Percentiles rank a stretch among this genome's conserved stretches.
These are phyloP conservation scores for Coemansia sp. DNA, from an alignment of 192 early-diverging fungal genomes.

Conservation along the genomic window DNA sequence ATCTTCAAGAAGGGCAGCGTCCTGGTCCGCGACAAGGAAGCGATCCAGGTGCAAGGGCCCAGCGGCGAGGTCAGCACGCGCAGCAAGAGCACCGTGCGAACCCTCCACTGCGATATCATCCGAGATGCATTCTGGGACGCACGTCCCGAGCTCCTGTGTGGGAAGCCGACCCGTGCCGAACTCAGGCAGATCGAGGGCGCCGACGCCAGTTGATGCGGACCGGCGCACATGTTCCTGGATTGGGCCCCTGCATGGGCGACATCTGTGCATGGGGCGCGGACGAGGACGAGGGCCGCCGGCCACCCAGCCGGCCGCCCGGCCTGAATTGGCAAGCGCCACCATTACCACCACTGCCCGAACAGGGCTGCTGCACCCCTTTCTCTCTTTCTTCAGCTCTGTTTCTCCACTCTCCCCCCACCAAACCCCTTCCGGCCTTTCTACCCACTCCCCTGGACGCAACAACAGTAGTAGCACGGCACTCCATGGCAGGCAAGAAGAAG, in stretches of 20 bases:
- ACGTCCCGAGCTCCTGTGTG: slow-evolving; percentile 39
- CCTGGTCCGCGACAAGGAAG: slow-evolving; percentile 54
- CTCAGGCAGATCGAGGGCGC: background rate
- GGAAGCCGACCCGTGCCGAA: slow-evolving; percentile 5
- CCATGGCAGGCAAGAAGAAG: slow-evolving; percentile 35
- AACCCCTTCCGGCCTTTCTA: background rate
- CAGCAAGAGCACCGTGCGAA: slow-evolving; percentile 50
- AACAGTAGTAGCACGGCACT: background rate
- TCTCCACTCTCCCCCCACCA: background rate
- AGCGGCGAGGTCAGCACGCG: slow-evolving; percentile 35
- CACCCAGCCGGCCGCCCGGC: too few species aligned
- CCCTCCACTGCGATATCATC: slow-evolving; percentile 68
- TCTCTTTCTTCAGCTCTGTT: background rate
- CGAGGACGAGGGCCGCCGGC: background rate
- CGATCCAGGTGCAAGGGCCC: slow-evolving; percentile 11
- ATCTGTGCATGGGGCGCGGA: background rate
- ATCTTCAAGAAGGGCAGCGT: slow-evolving; percentile 89
- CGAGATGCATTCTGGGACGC: slow-evolving; percentile 65
- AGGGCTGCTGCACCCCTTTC: too few species aligned
- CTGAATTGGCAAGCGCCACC: too few species aligned
- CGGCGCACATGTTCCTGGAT: too few species aligned
- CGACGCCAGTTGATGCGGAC: background rate
- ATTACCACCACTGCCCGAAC: too few species aligned
- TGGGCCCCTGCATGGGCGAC: too few species aligned
- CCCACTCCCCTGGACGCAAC: too few species aligned